These are phyloP conservation scores for Rhinocladiella mackenziei DNA, from an alignment of 2,329 filamentous ascomycete genomes.

Conservation along the genomic window DNA sequence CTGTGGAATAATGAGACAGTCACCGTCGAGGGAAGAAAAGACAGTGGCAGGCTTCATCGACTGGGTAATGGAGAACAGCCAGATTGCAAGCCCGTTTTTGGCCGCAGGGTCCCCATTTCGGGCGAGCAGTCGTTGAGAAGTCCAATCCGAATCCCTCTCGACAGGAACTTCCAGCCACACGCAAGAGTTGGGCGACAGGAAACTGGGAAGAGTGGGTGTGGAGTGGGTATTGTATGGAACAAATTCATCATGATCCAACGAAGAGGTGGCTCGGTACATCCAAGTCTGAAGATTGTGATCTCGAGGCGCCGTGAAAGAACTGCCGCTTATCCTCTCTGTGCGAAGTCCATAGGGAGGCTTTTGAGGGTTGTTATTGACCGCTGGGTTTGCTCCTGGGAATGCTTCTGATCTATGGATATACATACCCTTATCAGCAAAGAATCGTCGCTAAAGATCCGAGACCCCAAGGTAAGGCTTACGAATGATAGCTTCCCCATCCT, in stretches of 20 bases:
- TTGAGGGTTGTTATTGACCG: conserved; percentile 38
- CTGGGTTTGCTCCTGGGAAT: conserved; percentile 38
- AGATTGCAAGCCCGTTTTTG: conserved; percentile 54
- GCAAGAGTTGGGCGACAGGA: conserved; percentile 31
- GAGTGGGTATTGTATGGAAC: conserved; percentile 32
- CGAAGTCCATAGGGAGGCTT: conserved; percentile 37
- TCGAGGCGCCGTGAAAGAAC: conserved; percentile 56
- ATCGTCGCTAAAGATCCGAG: too few species aligned
- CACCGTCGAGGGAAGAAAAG: conserved; percentile 62
- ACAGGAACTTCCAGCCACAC: conserved; percentile 39
- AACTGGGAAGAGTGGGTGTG: conserved; percentile 30
- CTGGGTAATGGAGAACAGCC: conserved; percentile 54
- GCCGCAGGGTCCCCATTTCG: conserved; percentile 55
- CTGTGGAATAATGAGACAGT: conserved; percentile 63
- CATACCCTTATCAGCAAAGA: too few species aligned
- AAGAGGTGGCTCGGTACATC: conserved; percentile 56
- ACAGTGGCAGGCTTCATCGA: conserved; percentile 52
- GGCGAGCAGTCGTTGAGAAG: conserved; percentile 52
- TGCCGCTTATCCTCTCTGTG: conserved; percentile 40
- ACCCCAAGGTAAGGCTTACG: conserved; percentile 11
- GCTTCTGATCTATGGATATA: conserved; percentile 31
- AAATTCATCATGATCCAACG: conserved; percentile 46
- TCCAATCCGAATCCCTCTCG: conserved; percentile 49
- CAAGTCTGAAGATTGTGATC: conserved; percentile 56
- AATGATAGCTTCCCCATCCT: conserved; percentile 24